These are phyloP conservation scores for Exophiala aquamarina DNA, from an alignment of 2,329 filamentous ascomycete genomes.

Conservation along the genomic window DNA sequence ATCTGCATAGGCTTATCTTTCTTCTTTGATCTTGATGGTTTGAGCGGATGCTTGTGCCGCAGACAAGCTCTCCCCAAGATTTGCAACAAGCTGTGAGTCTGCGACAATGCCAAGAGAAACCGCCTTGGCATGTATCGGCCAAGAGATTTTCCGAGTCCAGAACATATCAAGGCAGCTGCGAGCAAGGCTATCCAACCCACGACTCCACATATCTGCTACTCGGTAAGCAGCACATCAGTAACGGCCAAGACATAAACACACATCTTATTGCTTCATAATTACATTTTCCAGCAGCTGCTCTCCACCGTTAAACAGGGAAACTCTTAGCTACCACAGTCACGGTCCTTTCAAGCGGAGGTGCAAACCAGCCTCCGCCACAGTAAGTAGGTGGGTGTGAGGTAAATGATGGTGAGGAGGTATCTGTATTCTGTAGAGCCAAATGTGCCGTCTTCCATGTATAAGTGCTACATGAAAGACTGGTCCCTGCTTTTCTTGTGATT, in stretches of 20 bases:
- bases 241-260: conserved; percentile 2
- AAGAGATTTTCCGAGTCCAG: not conserved
- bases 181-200: not conserved
- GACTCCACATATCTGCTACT: conserved; percentile 2
- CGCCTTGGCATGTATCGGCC: not conserved
- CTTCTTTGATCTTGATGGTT: too few species aligned
- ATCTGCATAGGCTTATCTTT: too few species aligned
- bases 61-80: conserved; percentile 1
- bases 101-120: not conserved
- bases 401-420: too few species aligned
- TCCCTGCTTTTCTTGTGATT: too few species aligned
- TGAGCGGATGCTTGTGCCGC: too few species aligned
- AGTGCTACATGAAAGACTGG: too few species aligned
- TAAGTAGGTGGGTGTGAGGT: too few species aligned
- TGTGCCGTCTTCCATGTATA: too few species aligned
- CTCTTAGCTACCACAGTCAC: not conserved
- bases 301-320: not conserved
- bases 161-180: too few species aligned
- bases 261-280: conserved; percentile 1
- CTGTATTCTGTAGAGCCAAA: too few species aligned
- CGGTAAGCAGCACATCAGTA: not conserved
- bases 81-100: not conserved
- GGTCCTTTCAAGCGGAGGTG: not conserved
- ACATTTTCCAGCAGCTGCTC: conserved; percentile 4
- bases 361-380: too few species aligned